Percentiles rank a stretch among this genome's conserved stretches.
phyloP scores from a whole-genome alignment of 129 eudicot species.

The Pulicaria dysenterica region DNA sequence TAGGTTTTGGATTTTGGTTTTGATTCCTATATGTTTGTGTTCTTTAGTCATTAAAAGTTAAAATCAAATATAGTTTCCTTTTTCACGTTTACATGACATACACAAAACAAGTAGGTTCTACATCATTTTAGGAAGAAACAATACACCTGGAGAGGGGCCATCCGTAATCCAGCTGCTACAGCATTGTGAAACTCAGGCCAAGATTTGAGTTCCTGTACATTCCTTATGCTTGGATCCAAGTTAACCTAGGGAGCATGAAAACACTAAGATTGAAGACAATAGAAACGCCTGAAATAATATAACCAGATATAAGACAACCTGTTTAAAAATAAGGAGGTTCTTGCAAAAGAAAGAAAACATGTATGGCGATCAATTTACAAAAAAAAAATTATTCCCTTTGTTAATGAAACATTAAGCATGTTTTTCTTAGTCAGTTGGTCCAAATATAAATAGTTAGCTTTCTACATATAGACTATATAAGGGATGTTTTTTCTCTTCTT shows the following conservation, averaged over 20 bases:
- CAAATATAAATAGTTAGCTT: slow-evolving; percentile 17
- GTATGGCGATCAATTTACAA: slow-evolving; percentile 9
- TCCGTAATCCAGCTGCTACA: slow-evolving; percentile 94
- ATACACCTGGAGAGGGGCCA: slow-evolving; percentile 85
- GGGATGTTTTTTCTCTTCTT: slow-evolving; percentile 1
- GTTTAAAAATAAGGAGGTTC: background rate
- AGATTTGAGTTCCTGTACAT: slow-evolving; percentile 85
- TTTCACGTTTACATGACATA: background rate
- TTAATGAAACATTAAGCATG: slow-evolving; percentile 10
- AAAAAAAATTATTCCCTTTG: slow-evolving; percentile 4
- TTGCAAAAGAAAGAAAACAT: background rate
- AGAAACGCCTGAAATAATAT: background rate
- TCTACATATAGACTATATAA: slow-evolving; percentile 6
- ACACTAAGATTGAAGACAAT: slow-evolving; percentile 5
- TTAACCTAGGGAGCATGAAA: slow-evolving; percentile 62
- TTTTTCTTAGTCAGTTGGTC: background rate
- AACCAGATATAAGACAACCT: slow-evolving; percentile 10
- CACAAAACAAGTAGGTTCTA: background rate
- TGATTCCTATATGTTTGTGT: background rate
- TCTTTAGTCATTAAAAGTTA: background rate
- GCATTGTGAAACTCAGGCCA: slow-evolving; percentile 99
- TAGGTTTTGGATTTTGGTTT: background rate
- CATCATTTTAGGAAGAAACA: slow-evolving; percentile 16
- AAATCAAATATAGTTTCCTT: background rate
- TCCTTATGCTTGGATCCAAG: slow-evolving; percentile 86